Percentiles rank a stretch among this genome's conserved stretches.
phyloP scores from a whole-genome alignment of 2,329 filamentous ascomycete species.

The Bimuria novae-zelandiae region DNA sequence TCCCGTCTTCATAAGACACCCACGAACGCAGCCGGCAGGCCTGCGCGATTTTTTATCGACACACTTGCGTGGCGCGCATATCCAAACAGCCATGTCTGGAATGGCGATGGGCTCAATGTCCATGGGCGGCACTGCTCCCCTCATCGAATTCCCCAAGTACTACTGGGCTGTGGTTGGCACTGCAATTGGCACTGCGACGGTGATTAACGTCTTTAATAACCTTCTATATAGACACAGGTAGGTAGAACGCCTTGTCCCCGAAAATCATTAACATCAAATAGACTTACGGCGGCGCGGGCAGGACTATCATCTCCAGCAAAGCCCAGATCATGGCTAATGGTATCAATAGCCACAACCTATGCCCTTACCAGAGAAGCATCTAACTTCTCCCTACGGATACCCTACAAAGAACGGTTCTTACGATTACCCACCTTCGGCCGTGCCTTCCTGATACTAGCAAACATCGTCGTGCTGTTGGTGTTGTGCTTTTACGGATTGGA shows the following conservation, averaged over 20 bases:
- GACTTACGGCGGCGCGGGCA: constrained; percentile 51
- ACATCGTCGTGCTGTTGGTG: constrained; percentile 57
- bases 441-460: constrained; percentile 48
- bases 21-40: too few species aligned
- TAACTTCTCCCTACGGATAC: constrained; percentile 51
- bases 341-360: constrained; percentile 57
- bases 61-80: too few species aligned
- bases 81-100: constrained; percentile 27
- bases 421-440: constrained; percentile 48
- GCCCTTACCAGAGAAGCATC: constrained; percentile 60
- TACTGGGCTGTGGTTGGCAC: constrained; percentile 59
- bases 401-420: constrained; percentile 40
- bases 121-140: constrained; percentile 51
- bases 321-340: constrained; percentile 56
- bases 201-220: constrained; percentile 54
- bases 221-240: constrained; percentile 57
- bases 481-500: constrained; percentile 62
- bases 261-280: constrained; percentile 28
- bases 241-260: constrained; percentile 8
- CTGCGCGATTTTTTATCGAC: too few species aligned
- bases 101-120: constrained; percentile 48
- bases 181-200: constrained; percentile 49
- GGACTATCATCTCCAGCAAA: constrained; percentile 54
- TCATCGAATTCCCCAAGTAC: constrained; percentile 55
- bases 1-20: too few species aligned